phyloP scores from a whole-genome alignment of 306 rosid species.

The Vigna radiata region DNA sequence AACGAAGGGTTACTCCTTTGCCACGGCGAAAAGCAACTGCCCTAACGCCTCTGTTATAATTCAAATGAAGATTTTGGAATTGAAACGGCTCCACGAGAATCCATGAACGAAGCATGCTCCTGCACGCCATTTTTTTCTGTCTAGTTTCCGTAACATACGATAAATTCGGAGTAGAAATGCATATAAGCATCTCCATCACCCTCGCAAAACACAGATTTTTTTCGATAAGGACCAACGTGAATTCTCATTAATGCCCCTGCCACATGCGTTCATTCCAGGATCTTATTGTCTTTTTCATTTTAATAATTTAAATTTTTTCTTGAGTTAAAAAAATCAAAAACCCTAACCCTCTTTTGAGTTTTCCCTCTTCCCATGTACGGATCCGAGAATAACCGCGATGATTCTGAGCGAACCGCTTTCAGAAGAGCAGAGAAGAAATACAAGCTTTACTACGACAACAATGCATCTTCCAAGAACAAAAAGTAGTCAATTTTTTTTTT shows the following conservation, averaged over 20 bases:
- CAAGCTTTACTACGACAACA: constrained; percentile 83
- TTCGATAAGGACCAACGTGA: constrained; percentile 40
- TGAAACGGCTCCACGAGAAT: constrained; percentile 62
- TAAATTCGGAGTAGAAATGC: not conserved
- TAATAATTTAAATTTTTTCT: not conserved
- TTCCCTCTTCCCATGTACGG: constrained; percentile 61
- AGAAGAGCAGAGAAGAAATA: constrained; percentile 91
- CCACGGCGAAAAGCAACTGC: constrained; percentile 53
- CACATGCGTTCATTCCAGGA: not conserved
- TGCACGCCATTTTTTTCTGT: constrained; percentile 66
- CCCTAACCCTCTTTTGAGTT: constrained; percentile 40
- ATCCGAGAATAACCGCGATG: constrained; percentile 60
- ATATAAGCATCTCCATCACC: constrained; percentile 4
- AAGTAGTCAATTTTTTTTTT: constrained; percentile 47
- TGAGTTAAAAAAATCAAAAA: not conserved
- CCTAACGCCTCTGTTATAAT: constrained; percentile 36
- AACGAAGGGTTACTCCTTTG: constrained; percentile 49
- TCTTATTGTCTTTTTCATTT: constrained; percentile 32
- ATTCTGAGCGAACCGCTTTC: constrained; percentile 84
- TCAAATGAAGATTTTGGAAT: constrained; percentile 57
- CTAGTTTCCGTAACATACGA: not conserved
- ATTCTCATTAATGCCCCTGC: constrained; percentile 42
- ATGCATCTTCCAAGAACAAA: constrained; percentile 62
- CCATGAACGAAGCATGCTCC: constrained; percentile 65
- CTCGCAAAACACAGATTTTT: constrained; percentile 34